These are phyloP conservation scores for Pyrenophora seminiperda DNA, from an alignment of 2,329 filamentous ascomycete species.

Conservation along the genomic window DNA sequence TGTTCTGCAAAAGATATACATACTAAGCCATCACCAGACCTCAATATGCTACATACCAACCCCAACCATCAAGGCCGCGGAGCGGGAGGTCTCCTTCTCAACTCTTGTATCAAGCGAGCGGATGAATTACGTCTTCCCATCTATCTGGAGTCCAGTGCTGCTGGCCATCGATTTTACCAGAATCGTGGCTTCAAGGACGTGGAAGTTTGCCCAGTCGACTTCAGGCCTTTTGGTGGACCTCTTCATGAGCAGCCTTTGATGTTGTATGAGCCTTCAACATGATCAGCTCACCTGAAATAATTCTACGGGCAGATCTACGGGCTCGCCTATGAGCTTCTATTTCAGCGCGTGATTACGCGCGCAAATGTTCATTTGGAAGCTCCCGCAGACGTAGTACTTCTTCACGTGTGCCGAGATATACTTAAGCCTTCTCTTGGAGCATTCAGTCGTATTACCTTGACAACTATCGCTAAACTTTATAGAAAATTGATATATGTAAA, in stretches of 20 bases:
- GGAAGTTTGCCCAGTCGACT: constrained; percentile 22
- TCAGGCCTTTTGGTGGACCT: constrained; percentile 23
- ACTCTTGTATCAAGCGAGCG: constrained; percentile 29
- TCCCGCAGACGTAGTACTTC: no score
- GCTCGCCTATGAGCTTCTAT: no score
- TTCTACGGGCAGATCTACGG: no score
- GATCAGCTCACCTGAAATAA: no score
- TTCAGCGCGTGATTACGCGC: no score
- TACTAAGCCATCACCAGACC: constrained; percentile 20
- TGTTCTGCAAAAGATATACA: not conserved
- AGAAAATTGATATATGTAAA: no score
- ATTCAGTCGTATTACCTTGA: no score
- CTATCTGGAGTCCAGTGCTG: constrained; percentile 34
- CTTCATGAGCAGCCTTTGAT: constrained; percentile 30
- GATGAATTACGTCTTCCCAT: constrained; percentile 30
- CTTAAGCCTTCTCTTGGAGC: no score
- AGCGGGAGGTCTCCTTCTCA: constrained; percentile 29
- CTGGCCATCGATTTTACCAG: constrained; percentile 29
- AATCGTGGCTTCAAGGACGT: constrained; percentile 35
- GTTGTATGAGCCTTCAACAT: constrained; percentile 15
- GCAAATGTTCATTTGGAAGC: no score
- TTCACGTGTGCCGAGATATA: no score
- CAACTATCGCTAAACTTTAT: no score
- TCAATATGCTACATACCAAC: constrained; percentile 37
- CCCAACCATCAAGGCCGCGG: constrained; percentile 32